Evolutionary conservation across 2,329 filamentous ascomycete genomes (phyloP).

Genomic region (Thelonectria discophora): DNA sequence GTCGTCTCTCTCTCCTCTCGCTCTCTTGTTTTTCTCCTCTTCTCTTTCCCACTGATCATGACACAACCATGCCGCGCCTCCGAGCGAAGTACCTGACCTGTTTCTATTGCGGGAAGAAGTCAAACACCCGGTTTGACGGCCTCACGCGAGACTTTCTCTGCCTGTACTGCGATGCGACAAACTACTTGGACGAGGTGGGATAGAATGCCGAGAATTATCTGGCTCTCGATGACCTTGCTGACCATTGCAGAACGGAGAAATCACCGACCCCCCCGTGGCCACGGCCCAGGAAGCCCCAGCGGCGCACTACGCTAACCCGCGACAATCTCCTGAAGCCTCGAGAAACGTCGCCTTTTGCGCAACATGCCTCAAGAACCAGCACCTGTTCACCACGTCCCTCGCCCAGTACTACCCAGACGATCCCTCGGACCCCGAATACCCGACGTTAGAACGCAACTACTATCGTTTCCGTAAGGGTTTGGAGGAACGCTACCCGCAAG

Average conservation of each 20-base stretch:
- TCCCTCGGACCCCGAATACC: constrained; percentile 72
- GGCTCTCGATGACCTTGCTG: constrained; percentile 14
- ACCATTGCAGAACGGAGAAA: constrained; percentile 77
- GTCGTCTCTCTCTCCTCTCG: not conserved
- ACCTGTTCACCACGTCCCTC: constrained; percentile 77
- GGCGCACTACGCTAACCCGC: constrained; percentile 58
- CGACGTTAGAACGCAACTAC: constrained; percentile 72
- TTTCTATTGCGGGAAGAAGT: constrained; percentile 84
- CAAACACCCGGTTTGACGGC: constrained; percentile 66
- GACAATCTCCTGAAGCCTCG: constrained; percentile 37
- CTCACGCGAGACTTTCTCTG: constrained; percentile 75
- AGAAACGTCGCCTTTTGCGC: constrained; percentile 68
- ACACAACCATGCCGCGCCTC: constrained; percentile 54
- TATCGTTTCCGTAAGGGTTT: constrained; percentile 75
- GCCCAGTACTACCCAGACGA: constrained; percentile 80
- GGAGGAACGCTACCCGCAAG: constrained; percentile 86
- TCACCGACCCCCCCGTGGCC: constrained; percentile 82
- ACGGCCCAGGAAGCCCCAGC: constrained; percentile 55
- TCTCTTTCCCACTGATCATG: constrained; percentile 13
- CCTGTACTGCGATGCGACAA: constrained; percentile 81
- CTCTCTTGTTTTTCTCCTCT: not conserved
- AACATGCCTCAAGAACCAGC: constrained; percentile 88
- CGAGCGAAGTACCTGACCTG: constrained; percentile 65
- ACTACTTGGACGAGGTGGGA: constrained; percentile 84
- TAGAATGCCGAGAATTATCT: accelerated